A percentile compares a stretch with the other conserved stretches of the same genome.
Conservation (phyloP, 2,329 filamentous ascomycete species). For the Exophiala alcalophila region DNA sequence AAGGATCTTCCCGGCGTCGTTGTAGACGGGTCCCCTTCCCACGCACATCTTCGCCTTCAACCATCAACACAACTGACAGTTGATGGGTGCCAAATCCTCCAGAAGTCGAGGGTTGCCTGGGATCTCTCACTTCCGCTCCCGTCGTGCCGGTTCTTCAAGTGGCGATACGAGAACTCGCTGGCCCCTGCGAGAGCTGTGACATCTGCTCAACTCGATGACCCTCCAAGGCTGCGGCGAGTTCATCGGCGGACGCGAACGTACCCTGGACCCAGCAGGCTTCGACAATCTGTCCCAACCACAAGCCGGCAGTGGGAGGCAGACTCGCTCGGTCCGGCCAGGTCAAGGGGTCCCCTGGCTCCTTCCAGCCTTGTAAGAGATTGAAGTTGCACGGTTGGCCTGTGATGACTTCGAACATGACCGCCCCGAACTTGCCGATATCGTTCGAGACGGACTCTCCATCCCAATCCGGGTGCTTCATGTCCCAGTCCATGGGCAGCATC, state of each 20-base stretch:
- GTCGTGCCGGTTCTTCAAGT: no score
- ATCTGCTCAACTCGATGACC: no score
- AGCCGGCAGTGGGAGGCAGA: conserved; percentile 30
- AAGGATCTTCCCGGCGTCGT: no score
- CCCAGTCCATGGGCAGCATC: conserved; percentile 27
- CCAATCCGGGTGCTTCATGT: conserved; percentile 33
- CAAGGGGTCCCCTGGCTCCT: conserved; percentile 15
- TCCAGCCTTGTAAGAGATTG: conserved; percentile 29
- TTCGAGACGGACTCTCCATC: conserved; percentile 32
- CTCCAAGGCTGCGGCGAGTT: conserved; percentile 25
- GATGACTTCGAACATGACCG: conserved; percentile 35
- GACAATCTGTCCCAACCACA: conserved; percentile 34
- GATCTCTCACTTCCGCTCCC: no score
- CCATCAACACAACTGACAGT: no score
- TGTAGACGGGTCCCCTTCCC: no score
- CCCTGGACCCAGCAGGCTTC: conserved; percentile 32
- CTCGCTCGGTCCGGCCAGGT: conserved; percentile 30
- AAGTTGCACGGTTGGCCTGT: conserved; percentile 30
- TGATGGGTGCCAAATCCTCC: no score
- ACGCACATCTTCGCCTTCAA: no score
- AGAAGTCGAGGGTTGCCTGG: no score
- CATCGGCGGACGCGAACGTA: conserved; percentile 20
- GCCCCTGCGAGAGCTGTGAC: no score
- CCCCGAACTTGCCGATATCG: conserved; percentile 35
- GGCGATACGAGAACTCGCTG: no score